Evolutionary conservation across 192 early-diverging fungal species (phyloP).

Genomic region (Neocallimastix lanati): DNA sequence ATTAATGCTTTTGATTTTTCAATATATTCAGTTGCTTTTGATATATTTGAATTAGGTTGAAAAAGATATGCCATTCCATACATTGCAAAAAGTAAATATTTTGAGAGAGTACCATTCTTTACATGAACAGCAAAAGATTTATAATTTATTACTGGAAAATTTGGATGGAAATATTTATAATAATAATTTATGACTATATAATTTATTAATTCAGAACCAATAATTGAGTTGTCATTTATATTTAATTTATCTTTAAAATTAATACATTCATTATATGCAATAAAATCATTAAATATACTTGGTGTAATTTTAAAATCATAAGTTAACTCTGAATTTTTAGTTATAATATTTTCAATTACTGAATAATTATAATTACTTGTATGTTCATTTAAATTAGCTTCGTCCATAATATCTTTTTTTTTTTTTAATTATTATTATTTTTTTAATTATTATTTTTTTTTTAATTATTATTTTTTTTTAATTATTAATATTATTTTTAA

Average conservation of each 20-base stretch:
- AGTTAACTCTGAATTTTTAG: neutral
- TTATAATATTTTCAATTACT: neutral
- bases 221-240: neutral
- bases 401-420: neutral
- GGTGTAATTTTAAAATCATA: neutral
- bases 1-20: neutral
- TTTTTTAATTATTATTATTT: no score
- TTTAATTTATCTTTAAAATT: neutral
- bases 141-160: neutral
- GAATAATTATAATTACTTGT: neutral
- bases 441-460: no score
- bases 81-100: neutral
- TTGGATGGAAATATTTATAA: neutral
- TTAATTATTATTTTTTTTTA: no score
- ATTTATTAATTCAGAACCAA: neutral
- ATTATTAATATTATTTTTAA: no score
- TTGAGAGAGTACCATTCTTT: neutral
- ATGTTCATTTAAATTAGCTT: neutral
- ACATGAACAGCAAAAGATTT: neutral
- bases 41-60: neutral
- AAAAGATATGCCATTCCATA: neutral
- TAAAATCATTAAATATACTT: neutral
- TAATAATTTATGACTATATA: neutral
- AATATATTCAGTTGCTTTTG: neutral
- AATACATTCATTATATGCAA: neutral